Conservation (phyloP, 129 eudicot genomes). For the sunflower (Helianthus annuus) region DNA sequence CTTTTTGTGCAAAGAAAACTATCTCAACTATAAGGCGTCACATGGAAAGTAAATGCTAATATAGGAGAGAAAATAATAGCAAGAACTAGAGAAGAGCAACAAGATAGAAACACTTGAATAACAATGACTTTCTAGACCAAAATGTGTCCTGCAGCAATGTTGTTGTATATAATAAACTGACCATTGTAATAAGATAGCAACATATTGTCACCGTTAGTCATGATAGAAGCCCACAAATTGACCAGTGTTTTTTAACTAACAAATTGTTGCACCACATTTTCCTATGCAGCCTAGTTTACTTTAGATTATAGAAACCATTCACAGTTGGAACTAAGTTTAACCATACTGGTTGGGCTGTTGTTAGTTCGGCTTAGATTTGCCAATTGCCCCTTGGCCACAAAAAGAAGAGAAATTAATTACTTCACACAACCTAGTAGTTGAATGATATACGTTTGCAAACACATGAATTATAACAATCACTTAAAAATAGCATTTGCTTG, state of each 20-base stretch:
- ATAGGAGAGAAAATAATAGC: not conserved
- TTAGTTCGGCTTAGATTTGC: not conserved
- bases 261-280: not conserved
- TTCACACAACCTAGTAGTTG: conserved; percentile 8
- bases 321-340: not conserved
- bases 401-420: not conserved
- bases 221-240: not conserved
- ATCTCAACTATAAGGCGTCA: not conserved
- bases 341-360: not conserved
- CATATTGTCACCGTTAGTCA: not conserved
- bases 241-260: conserved; percentile 1
- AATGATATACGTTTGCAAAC: conserved; percentile 2
- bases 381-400: not conserved
- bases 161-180: not conserved
- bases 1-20: not conserved
- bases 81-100: not conserved
- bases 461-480: not conserved
- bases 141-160: conserved; percentile 2
- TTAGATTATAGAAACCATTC: not conserved
- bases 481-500: conserved; percentile 5
- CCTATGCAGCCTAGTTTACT: conserved; percentile 11
- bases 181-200: not conserved
- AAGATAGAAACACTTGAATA: not conserved
- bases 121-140: not conserved
- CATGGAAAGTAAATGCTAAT: not conserved